Evolutionary conservation across 225 moss, liverwort and hornwort genomes (phyloP).

Genomic region (Sphagnum tenellum): DNA sequence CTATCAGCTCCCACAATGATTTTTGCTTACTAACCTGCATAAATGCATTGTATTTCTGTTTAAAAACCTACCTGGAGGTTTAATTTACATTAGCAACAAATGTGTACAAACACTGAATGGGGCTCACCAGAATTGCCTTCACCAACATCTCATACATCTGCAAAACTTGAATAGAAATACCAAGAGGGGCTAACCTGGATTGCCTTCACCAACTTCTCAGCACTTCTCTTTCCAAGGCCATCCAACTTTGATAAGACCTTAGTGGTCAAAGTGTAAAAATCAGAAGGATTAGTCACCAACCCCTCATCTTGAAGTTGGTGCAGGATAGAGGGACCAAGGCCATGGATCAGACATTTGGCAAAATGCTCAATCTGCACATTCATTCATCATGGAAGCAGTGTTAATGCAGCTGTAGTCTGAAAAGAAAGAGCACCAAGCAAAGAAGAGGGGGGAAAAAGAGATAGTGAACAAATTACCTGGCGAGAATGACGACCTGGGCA

Average conservation of each 20-base stretch:
- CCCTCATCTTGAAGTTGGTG: slow-evolving; percentile 56
- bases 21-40: slow-evolving; percentile 69
- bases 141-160: slow-evolving; percentile 23
- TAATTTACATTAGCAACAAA: too few relatives aligned
- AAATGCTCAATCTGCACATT: slow-evolving; percentile 66
- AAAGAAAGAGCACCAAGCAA: too few relatives aligned
- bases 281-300: slow-evolving; percentile 60
- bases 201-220: slow-evolving; percentile 49
- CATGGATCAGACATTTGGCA: slow-evolving; percentile 65
- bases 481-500: slow-evolving; percentile 82
- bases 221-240: slow-evolving; percentile 66
- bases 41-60: background rate
- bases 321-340: slow-evolving; percentile 61
- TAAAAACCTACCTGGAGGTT: too few relatives aligned
- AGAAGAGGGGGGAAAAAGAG: too few relatives aligned
- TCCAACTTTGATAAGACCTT: slow-evolving; percentile 38
- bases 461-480: slow-evolving; percentile 26
- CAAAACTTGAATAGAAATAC: too few relatives aligned
- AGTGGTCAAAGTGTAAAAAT: slow-evolving; percentile 51
- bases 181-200: slow-evolving; percentile 46
- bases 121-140: slow-evolving; percentile 66
- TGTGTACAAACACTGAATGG: background rate
- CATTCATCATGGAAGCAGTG: too few relatives aligned
- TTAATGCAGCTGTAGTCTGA: too few relatives aligned
- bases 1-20: slow-evolving; percentile 51